These are phyloP conservation scores for Colletotrichum horii DNA, from an alignment of 2,329 filamentous ascomycete species.

Conservation along the genomic window DNA sequence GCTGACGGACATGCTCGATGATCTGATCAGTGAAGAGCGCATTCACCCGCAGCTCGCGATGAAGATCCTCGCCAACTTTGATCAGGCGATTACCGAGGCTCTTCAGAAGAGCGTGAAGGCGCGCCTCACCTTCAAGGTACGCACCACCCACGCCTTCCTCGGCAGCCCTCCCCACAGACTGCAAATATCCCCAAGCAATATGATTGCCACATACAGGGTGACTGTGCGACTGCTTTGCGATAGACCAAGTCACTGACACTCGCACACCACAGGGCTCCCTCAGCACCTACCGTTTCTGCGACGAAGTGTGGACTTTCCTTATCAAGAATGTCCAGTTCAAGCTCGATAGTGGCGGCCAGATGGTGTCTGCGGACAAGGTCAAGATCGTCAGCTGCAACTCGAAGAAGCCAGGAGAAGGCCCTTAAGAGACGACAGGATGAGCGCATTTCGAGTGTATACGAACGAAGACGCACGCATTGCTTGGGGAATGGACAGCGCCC, in stretches of 20 bases:
- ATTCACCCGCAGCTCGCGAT: slow-evolving; percentile 98
- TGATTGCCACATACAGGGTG: not conserved
- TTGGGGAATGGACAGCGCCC: not conserved
- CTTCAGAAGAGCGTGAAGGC: slow-evolving; percentile 92
- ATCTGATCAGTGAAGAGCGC: slow-evolving; percentile 89
- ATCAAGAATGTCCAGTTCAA: slow-evolving; percentile 99
- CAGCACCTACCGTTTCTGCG: slow-evolving; percentile 98
- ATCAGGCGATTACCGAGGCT: slow-evolving; percentile 89
- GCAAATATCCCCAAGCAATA: not conserved
- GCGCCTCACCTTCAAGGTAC: slow-evolving; percentile 92
- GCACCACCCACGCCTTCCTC: slow-evolving; percentile 16
- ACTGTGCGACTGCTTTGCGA: not conserved
- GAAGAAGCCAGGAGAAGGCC: slow-evolving; percentile 64
- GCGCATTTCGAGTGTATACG: not conserved
- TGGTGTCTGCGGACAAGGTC: slow-evolving; percentile 85
- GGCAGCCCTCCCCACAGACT: not conserved
- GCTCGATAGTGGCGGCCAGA: slow-evolving; percentile 78
- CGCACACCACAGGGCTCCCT: slow-evolving; percentile 75
- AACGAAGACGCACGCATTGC: not conserved
- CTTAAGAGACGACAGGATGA: slow-evolving; percentile 5
- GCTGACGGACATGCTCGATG: slow-evolving; percentile 95
- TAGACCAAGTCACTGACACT: not conserved
- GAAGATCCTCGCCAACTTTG: slow-evolving; percentile 97
- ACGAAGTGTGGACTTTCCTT: slow-evolving; percentile 99
- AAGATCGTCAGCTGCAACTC: slow-evolving; percentile 99